Conservation (phyloP, 2,329 filamentous ascomycete species). For the Fusarium hainanense region DNA sequence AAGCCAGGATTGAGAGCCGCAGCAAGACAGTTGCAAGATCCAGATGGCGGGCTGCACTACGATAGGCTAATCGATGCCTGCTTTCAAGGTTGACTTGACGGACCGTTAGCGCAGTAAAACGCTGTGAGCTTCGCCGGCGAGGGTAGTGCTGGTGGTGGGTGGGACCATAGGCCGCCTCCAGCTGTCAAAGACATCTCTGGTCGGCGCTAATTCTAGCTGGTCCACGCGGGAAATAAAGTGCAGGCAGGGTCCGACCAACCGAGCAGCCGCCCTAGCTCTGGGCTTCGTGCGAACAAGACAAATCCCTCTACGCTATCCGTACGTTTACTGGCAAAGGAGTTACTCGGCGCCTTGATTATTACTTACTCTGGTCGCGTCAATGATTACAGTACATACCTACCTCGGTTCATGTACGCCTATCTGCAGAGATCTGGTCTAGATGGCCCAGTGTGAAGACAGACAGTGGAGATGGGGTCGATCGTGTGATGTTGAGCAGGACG, state of each 20-base stretch:
- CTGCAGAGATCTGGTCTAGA: too few species aligned
- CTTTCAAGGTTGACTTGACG: constrained; percentile 7
- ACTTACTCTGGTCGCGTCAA: background rate
- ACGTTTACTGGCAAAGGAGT: background rate
- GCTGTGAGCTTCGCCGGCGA: constrained; percentile 24
- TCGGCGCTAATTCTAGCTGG: constrained; percentile 40
- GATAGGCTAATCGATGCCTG: constrained; percentile 25
- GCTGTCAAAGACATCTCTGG: constrained; percentile 40
- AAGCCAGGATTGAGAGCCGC: constrained; percentile 23
- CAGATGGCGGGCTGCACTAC: constrained; percentile 31
- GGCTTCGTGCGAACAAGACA: background rate
- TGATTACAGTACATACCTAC: background rate
- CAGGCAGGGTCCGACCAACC: constrained; percentile 26
- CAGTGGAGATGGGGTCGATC: background rate
- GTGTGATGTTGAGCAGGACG: background rate
- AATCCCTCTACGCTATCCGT: background rate
- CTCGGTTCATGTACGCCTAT: background rate
- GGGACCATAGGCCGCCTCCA: constrained; percentile 35
- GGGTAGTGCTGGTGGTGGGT: constrained; percentile 28
- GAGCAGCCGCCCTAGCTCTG: constrained; percentile 14
- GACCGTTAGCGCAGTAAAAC: constrained; percentile 38
- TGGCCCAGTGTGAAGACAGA: background rate
- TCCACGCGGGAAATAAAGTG: constrained; percentile 35
- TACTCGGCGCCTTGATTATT: background rate
- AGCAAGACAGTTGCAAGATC: constrained; percentile 23